Evolutionary conservation across 306 rosid species (phyloP).

Genomic region (Neltuma alba): DNA sequence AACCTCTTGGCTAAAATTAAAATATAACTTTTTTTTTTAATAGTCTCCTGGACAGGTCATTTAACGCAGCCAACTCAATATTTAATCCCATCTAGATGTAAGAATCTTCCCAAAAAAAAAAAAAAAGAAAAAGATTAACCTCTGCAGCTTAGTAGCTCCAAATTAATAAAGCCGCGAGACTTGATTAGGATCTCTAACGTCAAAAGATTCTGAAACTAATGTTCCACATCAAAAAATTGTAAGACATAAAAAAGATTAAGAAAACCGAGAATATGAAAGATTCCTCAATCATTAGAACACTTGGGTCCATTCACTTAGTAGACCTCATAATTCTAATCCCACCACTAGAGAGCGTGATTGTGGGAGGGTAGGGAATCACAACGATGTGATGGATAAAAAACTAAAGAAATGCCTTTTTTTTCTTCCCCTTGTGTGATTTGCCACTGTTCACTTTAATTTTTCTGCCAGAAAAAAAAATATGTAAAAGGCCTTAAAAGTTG

Average conservation of each 20-base stretch:
- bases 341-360: background rate
- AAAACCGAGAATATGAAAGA: background rate
- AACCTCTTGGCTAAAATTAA: background rate
- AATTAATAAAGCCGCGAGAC: background rate
- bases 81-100: no score
- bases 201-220: background rate
- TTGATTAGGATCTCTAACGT: background rate
- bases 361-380: background rate
- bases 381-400: background rate
- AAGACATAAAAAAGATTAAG: background rate
- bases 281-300: background rate
- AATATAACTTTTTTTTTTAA: no score
- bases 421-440: background rate
- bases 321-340: background rate
- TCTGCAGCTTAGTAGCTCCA: background rate
- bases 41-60: background rate
- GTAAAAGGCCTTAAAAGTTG: no score
- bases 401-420: background rate
- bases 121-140: no score
- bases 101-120: no score
- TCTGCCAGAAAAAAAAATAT: no score
- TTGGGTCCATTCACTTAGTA: background rate
- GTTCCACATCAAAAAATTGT: background rate
- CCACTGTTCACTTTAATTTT: background rate
- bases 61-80: background rate